Percentiles rank a stretch among this genome's conserved stretches.
phyloP scores from a whole-genome alignment of 164 flowering plant genomes.

The Saururus chinensis region DNA sequence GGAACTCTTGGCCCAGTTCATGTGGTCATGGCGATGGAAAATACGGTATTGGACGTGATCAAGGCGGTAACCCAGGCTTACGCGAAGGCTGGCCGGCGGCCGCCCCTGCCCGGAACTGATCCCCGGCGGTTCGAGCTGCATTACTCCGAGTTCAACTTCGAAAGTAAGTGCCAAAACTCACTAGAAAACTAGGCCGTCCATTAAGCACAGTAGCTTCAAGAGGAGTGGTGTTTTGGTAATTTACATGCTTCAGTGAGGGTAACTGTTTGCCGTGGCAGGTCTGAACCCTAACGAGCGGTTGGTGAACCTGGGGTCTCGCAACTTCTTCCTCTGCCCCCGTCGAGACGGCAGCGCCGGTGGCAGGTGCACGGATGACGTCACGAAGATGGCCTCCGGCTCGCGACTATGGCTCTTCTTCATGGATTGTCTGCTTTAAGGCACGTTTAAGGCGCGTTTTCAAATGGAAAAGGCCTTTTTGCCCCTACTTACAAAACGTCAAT shows the following conservation, averaged over 20 bases:
- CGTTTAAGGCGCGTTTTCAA: too few species aligned
- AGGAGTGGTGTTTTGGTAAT: not conserved
- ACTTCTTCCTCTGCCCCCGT: constrained; percentile 49
- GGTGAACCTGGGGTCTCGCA: constrained; percentile 47
- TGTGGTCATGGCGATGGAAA: constrained; percentile 50
- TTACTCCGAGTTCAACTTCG: constrained; percentile 44
- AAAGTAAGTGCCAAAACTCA: too few species aligned
- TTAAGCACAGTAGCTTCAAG: too few species aligned
- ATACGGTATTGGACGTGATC: constrained; percentile 39
- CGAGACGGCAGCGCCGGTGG: constrained; percentile 3
- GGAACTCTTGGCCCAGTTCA: constrained; percentile 54
- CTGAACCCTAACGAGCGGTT: constrained; percentile 43
- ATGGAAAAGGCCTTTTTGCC: too few species aligned
- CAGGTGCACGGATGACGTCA: constrained; percentile 17
- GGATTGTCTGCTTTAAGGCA: constrained; percentile 1
- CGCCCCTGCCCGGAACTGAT: constrained; percentile 30
- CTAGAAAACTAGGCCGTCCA: too few species aligned
- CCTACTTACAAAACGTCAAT: too few species aligned
- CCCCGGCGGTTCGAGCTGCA: constrained; percentile 45
- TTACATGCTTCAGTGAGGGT: too few species aligned
- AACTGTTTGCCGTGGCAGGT: constrained; percentile 23
- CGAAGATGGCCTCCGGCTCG: constrained; percentile 3
- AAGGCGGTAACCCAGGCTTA: constrained; percentile 33
- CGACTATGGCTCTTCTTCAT: not conserved
- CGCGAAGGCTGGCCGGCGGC: constrained; percentile 51